Evolutionary conservation across 352 stramenopile genomes (phyloP).

Genomic region (Blastocystis sp.): DNA sequence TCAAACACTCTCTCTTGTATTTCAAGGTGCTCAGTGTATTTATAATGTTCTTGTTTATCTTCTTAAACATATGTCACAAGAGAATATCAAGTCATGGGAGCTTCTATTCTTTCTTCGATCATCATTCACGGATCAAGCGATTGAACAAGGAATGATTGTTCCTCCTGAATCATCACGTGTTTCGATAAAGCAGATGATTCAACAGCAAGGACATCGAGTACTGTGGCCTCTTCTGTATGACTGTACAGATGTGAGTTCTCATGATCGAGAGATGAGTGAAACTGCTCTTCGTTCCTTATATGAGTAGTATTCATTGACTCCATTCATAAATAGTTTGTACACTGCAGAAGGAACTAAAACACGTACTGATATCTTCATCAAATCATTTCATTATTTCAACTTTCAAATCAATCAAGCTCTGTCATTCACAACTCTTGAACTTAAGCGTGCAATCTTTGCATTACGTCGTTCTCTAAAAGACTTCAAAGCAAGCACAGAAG

Average conservation of each 20-base stretch:
- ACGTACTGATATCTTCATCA: not conserved
- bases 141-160: not conserved
- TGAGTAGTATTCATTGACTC: not conserved
- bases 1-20: not conserved
- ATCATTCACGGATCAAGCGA: not conserved
- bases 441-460: not conserved
- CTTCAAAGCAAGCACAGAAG: not conserved
- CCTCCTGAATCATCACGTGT: not conserved
- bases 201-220: conserved; percentile 10
- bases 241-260: not conserved
- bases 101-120: conserved; percentile 22
- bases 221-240: conserved; percentile 30
- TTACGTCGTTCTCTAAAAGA: not conserved
- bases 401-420: conserved; percentile 59
- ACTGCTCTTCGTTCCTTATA: conserved; percentile 1
- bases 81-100: conserved; percentile 20
- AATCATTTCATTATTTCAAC: conserved; percentile 48
- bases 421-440: not conserved
- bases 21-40: conserved; percentile 2
- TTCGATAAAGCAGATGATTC: not conserved
- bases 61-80: conserved; percentile 3
- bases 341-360: not conserved
- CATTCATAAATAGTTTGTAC: not conserved
- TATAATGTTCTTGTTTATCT: conserved; percentile 51
- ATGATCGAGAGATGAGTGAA: conserved; percentile 21